phyloP scores from a whole-genome alignment of 495 filamentous ascomycete species.

The Trichoderma orchidacearum region DNA sequence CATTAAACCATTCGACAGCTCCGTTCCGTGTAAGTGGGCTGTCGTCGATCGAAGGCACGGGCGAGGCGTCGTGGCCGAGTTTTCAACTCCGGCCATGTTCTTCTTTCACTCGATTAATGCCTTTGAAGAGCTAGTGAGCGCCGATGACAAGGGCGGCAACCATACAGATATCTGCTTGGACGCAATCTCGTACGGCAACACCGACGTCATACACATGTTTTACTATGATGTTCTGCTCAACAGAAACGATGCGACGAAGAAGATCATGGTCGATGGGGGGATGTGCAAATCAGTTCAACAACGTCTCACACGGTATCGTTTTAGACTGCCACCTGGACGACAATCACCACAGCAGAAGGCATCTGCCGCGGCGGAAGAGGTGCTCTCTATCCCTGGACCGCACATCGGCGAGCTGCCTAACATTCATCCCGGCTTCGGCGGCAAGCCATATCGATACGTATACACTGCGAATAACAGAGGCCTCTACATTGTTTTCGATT shows the following conservation, averaged over 20 bases:
- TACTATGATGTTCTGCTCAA: constrained; percentile 47
- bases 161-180: constrained; percentile 43
- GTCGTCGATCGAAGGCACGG: constrained; percentile 44
- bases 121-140: constrained; percentile 40
- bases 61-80: constrained; percentile 44
- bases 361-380: constrained; percentile 10
- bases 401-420: constrained; percentile 47
- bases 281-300: constrained; percentile 17
- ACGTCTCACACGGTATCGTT: constrained; percentile 31
- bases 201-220: constrained; percentile 39
- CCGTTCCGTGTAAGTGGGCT: constrained; percentile 47
- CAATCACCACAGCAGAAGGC: background rate
- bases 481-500: constrained; percentile 48
- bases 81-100: constrained; percentile 50
- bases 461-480: constrained; percentile 47
- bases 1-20: constrained; percentile 36
- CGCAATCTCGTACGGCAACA: constrained; percentile 37
- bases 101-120: constrained; percentile 68
- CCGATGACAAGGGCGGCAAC: constrained; percentile 8
- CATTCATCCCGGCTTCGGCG: constrained; percentile 46
- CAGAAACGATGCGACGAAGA: constrained; percentile 8
- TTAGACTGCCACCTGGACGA: constrained; percentile 18
- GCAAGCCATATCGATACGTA: constrained; percentile 44
- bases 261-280: constrained; percentile 16
- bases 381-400: constrained; percentile 26